Evolutionary conservation across 2,329 filamentous ascomycete species (phyloP), one percentile per base, ranked within the genome.

Genomic region (Coniochaeta sp.): DNA sequence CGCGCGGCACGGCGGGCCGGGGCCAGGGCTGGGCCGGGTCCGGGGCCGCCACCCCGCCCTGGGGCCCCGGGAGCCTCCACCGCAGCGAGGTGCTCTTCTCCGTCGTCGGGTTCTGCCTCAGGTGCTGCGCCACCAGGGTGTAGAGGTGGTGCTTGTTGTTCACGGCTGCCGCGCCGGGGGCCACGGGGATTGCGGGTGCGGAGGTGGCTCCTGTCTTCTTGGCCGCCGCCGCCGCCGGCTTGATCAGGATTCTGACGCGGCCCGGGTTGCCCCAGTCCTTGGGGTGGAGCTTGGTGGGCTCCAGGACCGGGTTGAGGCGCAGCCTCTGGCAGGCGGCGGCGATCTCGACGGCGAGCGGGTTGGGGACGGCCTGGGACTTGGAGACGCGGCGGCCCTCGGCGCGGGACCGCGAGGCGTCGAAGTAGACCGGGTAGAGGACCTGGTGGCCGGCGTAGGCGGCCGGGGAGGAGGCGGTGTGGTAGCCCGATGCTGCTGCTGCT

Each of bases 191-290:
- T 9, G 28, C 28, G 28, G 28, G 28, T 31, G 5, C 28, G n/a
- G n/a, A n/a, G n/a, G n/a, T n/a, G n/a, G n/a, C n/a, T n/a, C n/a
- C n/a, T n/a, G n/a, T 55, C 64, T 65, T 59, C 64, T 61, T 22
- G 60, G 54, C 8, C 62, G 43, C 38, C 55, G 19, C 56, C 50
- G 57, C 7, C 16, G 64, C 52, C 55, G 65, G 67, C 65, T 85
- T 89, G n/a, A 97, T 78, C 69, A 88, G 77, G 57, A 98, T 86
- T 67, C 90, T 87, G 64, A 98, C 90, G 62, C 95, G 83, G 3
- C 95, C 95, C 14, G 95, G 95, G 77, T 99, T 99, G 60, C 89
- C 88, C 95, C 95, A 99, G 79, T 99, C 95, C 77, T 95, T 93
- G 7, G 95, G 95, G 75, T 99, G 95, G 62, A 87, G 83, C 79